These are phyloP conservation scores for Hansenula lynferdii DNA, from an alignment of 1,139 yeast genomes.

Conservation along the genomic window DNA sequence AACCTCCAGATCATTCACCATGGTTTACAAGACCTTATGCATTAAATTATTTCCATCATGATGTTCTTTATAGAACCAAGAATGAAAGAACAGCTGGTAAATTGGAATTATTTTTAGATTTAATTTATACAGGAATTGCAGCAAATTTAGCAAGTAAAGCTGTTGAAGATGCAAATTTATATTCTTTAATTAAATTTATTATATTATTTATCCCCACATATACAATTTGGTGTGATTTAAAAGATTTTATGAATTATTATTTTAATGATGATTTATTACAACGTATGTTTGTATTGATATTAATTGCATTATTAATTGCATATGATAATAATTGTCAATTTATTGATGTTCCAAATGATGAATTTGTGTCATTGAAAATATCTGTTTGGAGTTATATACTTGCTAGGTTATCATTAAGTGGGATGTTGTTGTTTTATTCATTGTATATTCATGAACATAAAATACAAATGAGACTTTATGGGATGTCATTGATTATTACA, in stretches of 20 bases:
- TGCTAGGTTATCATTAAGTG: slow-evolving; percentile 37
- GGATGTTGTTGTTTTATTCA: slow-evolving; percentile 39
- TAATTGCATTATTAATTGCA: slow-evolving; percentile 43
- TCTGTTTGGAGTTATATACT: slow-evolving; percentile 41
- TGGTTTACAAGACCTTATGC: slow-evolving; percentile 57
- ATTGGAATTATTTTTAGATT: slow-evolving; percentile 56
- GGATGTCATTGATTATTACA: slow-evolving; percentile 29
- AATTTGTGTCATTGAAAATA: slow-evolving; percentile 34
- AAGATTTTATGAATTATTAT: slow-evolving; percentile 62
- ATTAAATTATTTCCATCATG: slow-evolving; percentile 55
- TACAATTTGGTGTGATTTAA: slow-evolving; percentile 61
- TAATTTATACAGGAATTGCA: slow-evolving; percentile 61
- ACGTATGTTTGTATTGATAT: slow-evolving; percentile 49
- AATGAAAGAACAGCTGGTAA: slow-evolving; percentile 49
- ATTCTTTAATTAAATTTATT: slow-evolving; percentile 42
- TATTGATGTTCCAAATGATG: slow-evolving; percentile 30
- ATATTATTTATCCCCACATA: slow-evolving; percentile 54
- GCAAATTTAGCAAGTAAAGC: slow-evolving; percentile 57
- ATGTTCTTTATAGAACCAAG: slow-evolving; percentile 49
- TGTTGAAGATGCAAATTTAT: slow-evolving; percentile 45
- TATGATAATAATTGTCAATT: slow-evolving; percentile 46
- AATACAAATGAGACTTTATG: slow-evolving; percentile 43
- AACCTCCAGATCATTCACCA: slow-evolving; percentile 36
- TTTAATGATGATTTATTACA: slow-evolving; percentile 60
- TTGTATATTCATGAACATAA: slow-evolving; percentile 50